Conservation (phyloP, 352 stramenopile species). For the Phytophthora fragariaefolia region DNA sequence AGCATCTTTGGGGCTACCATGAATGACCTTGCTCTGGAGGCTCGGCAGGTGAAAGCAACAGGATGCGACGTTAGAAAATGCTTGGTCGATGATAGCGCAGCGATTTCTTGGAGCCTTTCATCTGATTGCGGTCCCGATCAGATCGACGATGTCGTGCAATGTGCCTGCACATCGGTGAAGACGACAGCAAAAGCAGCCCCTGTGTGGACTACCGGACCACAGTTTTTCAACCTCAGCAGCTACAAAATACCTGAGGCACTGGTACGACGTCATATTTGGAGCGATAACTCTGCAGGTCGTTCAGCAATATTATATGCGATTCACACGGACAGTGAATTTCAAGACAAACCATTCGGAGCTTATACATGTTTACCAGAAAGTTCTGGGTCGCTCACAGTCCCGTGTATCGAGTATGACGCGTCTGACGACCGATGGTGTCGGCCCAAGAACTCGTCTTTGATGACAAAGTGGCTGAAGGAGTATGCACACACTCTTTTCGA, state of each 20-base stretch:
- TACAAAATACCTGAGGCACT: slow-evolving; percentile 2
- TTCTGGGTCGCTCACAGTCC: slow-evolving; percentile 18
- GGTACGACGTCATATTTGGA: slow-evolving; percentile 25
- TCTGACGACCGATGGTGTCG: slow-evolving; percentile 44
- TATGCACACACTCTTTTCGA: slow-evolving; percentile 15
- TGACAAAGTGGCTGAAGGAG: slow-evolving; percentile 37
- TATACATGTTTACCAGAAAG: slow-evolving; percentile 13
- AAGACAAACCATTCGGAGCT: not conserved
- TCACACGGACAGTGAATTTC: slow-evolving; percentile 6
- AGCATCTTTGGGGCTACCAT: slow-evolving; percentile 20
- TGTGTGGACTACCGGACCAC: slow-evolving; percentile 10
- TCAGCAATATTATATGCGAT: slow-evolving; percentile 30
- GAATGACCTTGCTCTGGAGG: slow-evolving; percentile 18
- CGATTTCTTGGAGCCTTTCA: slow-evolving; percentile 23
- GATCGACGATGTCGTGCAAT: slow-evolving; percentile 22
- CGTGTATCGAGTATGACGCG: slow-evolving; percentile 36
- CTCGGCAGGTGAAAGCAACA: slow-evolving; percentile 1
- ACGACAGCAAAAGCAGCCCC: slow-evolving; percentile 7
- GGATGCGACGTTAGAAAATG: slow-evolving; percentile 21
- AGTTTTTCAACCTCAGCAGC: not conserved
- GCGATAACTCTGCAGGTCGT: slow-evolving; percentile 7
- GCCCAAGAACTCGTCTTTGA: slow-evolving; percentile 22
- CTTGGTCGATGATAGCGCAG: not conserved
- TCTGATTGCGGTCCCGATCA: slow-evolving; percentile 18
- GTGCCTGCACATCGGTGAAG: slow-evolving; percentile 25